phyloP scores from a whole-genome alignment of 2,329 filamentous ascomycete genomes.

The Clonostachys rosea region DNA sequence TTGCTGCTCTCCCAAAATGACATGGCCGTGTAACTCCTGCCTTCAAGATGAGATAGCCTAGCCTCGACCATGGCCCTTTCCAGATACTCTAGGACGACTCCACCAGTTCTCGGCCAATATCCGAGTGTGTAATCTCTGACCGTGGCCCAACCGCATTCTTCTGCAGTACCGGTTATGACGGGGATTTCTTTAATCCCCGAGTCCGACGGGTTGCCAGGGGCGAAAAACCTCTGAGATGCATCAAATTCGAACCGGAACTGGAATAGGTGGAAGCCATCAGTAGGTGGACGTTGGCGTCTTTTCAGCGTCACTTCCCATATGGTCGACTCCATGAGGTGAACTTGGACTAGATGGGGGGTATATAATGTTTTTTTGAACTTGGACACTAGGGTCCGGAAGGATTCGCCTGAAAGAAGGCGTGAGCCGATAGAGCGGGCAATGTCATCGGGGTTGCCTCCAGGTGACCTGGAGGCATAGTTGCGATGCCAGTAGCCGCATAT shows the following conservation, averaged over 20 bases:
- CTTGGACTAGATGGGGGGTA: slow-evolving; percentile 27
- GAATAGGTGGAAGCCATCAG: slow-evolving; percentile 24
- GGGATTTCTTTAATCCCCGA: slow-evolving; percentile 20
- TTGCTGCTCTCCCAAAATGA: slow-evolving; percentile 26
- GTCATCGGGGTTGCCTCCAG: slow-evolving; percentile 8
- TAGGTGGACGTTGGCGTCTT: slow-evolving; percentile 18
- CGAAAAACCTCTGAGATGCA: slow-evolving; percentile 8
- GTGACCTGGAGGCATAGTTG: slow-evolving; percentile 23
- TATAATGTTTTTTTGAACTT: slow-evolving; percentile 19
- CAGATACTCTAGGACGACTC: slow-evolving; percentile 19
- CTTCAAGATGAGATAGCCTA: slow-evolving; percentile 11
- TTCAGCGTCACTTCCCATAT: slow-evolving; percentile 27
- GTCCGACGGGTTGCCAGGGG: slow-evolving; percentile 11
- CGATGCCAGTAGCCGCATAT: slow-evolving; percentile 27
- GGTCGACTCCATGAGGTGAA: slow-evolving; percentile 29
- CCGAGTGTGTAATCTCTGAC: slow-evolving; percentile 21
- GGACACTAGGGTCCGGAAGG: slow-evolving; percentile 18
- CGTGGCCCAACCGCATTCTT: slow-evolving; percentile 22
- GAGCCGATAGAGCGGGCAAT: slow-evolving; percentile 4
- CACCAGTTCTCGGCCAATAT: slow-evolving; percentile 24
- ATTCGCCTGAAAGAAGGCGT: slow-evolving; percentile 9
- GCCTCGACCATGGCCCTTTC: slow-evolving; percentile 22
- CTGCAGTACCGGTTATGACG: slow-evolving; percentile 24
- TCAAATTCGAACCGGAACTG: slow-evolving; percentile 29
- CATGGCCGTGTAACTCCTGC: slow-evolving; percentile 20